Evolutionary conservation across 805 yeast species (phyloP).

Genomic region (Yamadazyma ubonensis): DNA sequence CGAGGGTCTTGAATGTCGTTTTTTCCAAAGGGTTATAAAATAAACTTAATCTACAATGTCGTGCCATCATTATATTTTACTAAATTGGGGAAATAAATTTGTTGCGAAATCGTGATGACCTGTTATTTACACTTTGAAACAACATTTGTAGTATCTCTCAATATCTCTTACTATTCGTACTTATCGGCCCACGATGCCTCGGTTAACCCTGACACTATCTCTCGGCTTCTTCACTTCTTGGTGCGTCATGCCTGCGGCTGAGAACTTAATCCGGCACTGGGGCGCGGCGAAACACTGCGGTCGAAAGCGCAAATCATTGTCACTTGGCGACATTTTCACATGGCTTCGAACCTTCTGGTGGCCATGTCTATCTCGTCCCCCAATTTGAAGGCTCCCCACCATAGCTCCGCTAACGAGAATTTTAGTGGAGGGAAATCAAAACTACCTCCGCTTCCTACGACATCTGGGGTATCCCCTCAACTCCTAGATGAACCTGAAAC

Average conservation of each 20-base stretch:
- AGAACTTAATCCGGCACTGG: no score
- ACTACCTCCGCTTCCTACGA: neutral
- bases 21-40: neutral
- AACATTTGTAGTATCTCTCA: no score
- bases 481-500: no score
- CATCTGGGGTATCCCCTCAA: neutral
- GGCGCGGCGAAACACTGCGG: neutral
- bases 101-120: no score
- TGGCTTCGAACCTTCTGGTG: neutral
- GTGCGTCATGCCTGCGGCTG: slow-evolving; percentile 1
- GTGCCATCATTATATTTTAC: neutral
- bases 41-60: neutral
- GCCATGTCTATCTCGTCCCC: no score
- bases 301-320: neutral
- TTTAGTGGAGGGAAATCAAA: no score
- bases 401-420: neutral
- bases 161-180: no score
- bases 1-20: slow-evolving; percentile 2
- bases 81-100: neutral
- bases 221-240: no score
- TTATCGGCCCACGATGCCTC: no score
- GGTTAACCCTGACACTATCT: no score
- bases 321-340: neutral
- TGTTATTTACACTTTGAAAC: no score
- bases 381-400: neutral